phyloP scores from a whole-genome alignment of 768 basidiomycete species.

The Leccinum pellstonianum region DNA sequence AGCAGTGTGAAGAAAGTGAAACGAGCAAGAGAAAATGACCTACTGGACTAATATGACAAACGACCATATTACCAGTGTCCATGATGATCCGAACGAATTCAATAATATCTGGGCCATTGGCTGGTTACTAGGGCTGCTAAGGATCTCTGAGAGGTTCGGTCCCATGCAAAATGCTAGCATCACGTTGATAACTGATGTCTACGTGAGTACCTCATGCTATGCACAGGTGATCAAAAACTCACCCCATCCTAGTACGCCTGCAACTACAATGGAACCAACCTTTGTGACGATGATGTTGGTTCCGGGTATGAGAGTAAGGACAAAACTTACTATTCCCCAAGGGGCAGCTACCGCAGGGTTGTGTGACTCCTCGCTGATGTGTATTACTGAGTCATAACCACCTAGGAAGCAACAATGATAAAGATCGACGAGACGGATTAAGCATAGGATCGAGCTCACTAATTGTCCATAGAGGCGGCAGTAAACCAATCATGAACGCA shows the following conservation, averaged over 20 bases:
- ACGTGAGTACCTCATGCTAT: not conserved
- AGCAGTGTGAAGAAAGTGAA: not conserved
- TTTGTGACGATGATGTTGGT: not conserved
- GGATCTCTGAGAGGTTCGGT: slow-evolving; percentile 39
- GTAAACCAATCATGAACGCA: slow-evolving; percentile 46
- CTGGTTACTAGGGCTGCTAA: slow-evolving; percentile 32
- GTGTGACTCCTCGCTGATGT: slow-evolving; percentile 52
- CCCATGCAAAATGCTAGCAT: slow-evolving; percentile 59
- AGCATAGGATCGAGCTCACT: slow-evolving; percentile 22
- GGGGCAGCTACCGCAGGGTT: slow-evolving; percentile 57
- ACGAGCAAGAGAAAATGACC: slow-evolving; percentile 4
- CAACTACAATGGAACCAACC: slow-evolving; percentile 39
- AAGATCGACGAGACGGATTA: not conserved
- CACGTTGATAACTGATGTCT: slow-evolving; percentile 45
- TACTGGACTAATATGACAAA: slow-evolving; percentile 49
- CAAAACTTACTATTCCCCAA: slow-evolving; percentile 47
- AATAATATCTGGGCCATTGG: slow-evolving; percentile 40
- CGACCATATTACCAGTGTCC: slow-evolving; percentile 29
- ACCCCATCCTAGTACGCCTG: slow-evolving; percentile 48
- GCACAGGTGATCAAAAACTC: not conserved
- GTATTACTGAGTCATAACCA: slow-evolving; percentile 45
- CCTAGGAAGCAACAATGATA: not conserved
- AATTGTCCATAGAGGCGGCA: slow-evolving; percentile 47
- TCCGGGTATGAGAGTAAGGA: not conserved
- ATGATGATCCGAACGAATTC: slow-evolving; percentile 40